Conservation (phyloP, 352 stramenopile species). For the Phytophthora sp. region DNA sequence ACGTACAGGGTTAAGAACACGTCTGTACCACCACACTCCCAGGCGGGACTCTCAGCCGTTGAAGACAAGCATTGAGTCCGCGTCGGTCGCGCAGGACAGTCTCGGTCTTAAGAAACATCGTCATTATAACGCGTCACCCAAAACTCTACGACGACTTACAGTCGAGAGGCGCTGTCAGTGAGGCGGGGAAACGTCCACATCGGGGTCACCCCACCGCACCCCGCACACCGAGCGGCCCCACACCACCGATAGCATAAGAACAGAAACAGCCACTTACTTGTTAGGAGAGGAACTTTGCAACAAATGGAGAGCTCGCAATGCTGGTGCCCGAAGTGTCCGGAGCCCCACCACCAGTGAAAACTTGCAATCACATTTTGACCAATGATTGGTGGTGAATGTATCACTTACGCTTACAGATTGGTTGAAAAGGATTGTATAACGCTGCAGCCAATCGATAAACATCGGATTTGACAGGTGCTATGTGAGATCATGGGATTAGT, state of each 20-base stretch:
- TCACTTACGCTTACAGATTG: conserved; percentile 26
- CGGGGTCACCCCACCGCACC: neutral
- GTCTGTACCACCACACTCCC: conserved; percentile 88
- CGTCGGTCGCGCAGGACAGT: conserved; percentile 86
- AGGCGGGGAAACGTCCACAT: neutral
- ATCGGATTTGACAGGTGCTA: conserved; percentile 17
- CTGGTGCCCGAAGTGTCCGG: neutral
- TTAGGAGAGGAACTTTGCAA: conserved; percentile 88
- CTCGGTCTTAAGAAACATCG: conserved; percentile 90
- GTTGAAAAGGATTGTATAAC: conserved; percentile 25
- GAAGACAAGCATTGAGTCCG: conserved; percentile 24
- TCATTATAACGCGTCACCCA: conserved; percentile 49
- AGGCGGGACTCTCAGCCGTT: conserved; percentile 38
- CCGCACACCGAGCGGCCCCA: conserved; percentile 22
- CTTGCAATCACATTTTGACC: neutral
- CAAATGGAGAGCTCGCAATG: conserved; percentile 50
- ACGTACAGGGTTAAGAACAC: conserved; percentile 84
- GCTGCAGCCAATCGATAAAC: conserved; percentile 46
- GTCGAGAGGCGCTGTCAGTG: conserved; percentile 15
- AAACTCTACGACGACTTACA: conserved; percentile 30
- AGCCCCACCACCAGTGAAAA: conserved; percentile 57
- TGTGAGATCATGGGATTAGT: neutral
- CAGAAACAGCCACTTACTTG: conserved; percentile 72
- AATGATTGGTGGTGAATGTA: too few species aligned
- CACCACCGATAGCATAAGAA: conserved; percentile 16